Base-by-base conservation (phyloP, 805 yeast genomes). In the Wickerhamomyces hampshirensis region DNA sequence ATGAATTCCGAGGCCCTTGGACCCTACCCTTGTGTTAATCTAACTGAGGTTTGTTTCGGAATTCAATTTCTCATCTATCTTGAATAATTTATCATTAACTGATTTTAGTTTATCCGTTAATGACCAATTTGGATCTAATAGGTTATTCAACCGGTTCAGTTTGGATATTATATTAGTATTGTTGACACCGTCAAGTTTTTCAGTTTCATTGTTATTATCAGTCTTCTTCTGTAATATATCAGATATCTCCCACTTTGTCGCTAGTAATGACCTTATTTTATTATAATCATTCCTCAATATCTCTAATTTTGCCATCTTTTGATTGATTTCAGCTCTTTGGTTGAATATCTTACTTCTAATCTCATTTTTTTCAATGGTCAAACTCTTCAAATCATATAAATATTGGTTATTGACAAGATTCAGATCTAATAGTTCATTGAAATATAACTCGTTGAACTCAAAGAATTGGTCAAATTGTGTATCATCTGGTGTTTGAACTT, bases 341-440 rank as follows among this genome's bases (percentile, higher is more conserved):
- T n/a, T n/a, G n/a, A n/a, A n/a, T n/a, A n/a, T n/a, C n/a, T n/a
- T n/a, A 18, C 55, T 44, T 14, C 66, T 47, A 1, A 51, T 39
- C 6, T 55, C 42, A 36, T 54, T 50, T 39, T 65, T 65, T 12
- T 50, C 47, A 10, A 33, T 33, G 34, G 55, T 60, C 5, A 56
- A 42, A 16, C 50, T 53, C 8, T 47, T 39, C 16, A 66, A 44
- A 26, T 62, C 59, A 18, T 47, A 46, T 10, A 50, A 34, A n/a
- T 63, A 44, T 16, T 55, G 44, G 29, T 63, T 59, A 43, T 62
- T 66, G 2, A 59, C 48, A 28, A 67, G 38, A 35, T 59, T 55
- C 5, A 60, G 35, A 44, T 67, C 72, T 23, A 66, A 48, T 18
- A 64, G 42, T 10, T 51, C 47, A 2, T 44, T 45, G 29, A 66